Base-by-base conservation (phyloP, 352 stramenopile species). In the Globisporangium abappressorium region DNA sequence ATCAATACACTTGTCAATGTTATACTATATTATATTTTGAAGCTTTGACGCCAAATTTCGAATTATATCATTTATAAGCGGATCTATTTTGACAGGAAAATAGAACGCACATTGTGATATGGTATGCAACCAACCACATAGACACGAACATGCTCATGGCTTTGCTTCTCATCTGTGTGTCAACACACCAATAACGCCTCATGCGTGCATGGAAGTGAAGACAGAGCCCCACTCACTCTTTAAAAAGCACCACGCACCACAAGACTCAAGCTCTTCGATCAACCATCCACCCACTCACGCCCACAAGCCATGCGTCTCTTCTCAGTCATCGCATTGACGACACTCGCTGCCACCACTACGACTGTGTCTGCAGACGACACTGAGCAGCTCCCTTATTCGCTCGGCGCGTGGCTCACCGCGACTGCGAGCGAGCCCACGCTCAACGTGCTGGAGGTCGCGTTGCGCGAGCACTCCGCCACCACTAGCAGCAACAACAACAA, bases 391-490 rank as follows among this genome's bases (percentile, higher is more conserved):
- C 43, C 22, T 5, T 69, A 71, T 38, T 69, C 55, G 54, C 56
- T 82, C 60, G 78, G 76, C 15, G 68, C 70, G 47, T 85, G 78
- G 78, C 73, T 85, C 68, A 57, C 66, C 8, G 76, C 78, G 1
- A 79, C 72, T 12, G 61, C 57, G 51, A 85, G 73, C 66, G 26
- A 47, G 11, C 65, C 74, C 34, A 82, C 76, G 15, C 69, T 74
- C 63, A 67, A 62, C 33, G 64, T 83, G 49, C 63, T 85, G 38
- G 70, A 63, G 1, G 61, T 77, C 61, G 78, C 78, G 38, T 59
- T 85, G 66, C 70, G 70, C 30, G 71, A 72, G n/a, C 62, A 57
- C 11, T 28, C 46, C 5, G 15, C 26, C 18, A 18, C 7, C 15
- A 24, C 0, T 15, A 7, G 3, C 43, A 51, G 11, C 18, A 24